A percentile compares a stretch with the other conserved stretches of the same genome.
Evolutionary conservation across 306 rosid species (phyloP).

Genomic region (Casuarina glauca): DNA sequence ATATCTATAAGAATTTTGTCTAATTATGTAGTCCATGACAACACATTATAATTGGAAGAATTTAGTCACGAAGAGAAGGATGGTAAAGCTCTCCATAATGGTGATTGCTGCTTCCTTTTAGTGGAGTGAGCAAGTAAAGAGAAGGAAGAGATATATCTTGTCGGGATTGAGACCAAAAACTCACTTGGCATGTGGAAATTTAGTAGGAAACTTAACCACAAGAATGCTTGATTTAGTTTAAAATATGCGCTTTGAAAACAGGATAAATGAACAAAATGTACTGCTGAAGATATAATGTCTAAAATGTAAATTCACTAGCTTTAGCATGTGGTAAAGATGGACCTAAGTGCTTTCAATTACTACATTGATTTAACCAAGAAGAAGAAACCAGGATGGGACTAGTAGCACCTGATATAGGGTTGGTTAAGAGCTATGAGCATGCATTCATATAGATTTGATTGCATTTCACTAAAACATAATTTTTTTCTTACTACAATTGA

Average conservation of each 20-base stretch:
- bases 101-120: neutral
- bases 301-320: neutral
- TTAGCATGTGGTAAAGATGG: neutral
- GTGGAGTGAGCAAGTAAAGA: neutral
- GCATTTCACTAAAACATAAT: neutral
- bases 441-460: neutral
- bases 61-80: neutral
- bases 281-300: neutral
- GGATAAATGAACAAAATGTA: neutral
- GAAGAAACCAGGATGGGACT: neutral
- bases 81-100: neutral
- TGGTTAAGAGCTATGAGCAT: neutral
- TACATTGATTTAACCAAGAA: neutral
- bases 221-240: neutral
- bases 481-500: neutral
- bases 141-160: neutral
- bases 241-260: neutral
- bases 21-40: neutral
- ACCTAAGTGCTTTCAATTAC: neutral
- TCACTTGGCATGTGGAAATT: neutral
- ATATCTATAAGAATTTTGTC: neutral
- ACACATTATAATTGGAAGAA: neutral
- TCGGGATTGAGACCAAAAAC: neutral
- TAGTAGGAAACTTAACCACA: neutral
- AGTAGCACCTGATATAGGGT: constrained; percentile 2